These are phyloP conservation scores for Phialemoniopsis sp. DNA, from an alignment of 2,329 filamentous ascomycete species.

Conservation along the genomic window DNA sequence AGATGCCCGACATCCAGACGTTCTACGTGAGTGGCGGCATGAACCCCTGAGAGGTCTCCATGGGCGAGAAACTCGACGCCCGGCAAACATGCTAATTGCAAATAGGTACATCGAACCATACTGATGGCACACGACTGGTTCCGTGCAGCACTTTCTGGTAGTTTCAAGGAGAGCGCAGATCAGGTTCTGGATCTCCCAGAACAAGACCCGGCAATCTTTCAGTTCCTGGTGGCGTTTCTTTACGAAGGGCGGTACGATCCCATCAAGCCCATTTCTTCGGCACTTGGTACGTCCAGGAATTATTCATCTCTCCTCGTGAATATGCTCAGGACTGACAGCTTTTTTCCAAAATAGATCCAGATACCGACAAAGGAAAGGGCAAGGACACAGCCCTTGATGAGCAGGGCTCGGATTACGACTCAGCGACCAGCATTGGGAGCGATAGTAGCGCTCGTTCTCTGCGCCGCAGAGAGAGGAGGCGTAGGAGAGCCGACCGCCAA, in stretches of 20 bases:
- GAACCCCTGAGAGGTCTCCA: no score
- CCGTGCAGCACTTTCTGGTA: conserved; percentile 40
- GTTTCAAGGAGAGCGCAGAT: conserved; percentile 38
- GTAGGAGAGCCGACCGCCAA: conserved; percentile 26
- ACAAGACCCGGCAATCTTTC: conserved; percentile 46
- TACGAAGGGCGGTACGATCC: conserved; percentile 43
- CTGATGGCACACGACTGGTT: conserved; percentile 44
- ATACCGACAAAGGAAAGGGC: conserved; percentile 39
- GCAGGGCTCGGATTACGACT: conserved; percentile 26
- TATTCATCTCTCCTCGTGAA: neutral
- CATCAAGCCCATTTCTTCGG: conserved; percentile 35
- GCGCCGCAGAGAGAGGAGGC: conserved; percentile 23
- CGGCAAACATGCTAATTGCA: no score
- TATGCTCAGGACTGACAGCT: conserved; percentile 1
- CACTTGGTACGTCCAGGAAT: conserved; percentile 25
- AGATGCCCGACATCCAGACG: conserved; percentile 31
- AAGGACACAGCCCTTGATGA: conserved; percentile 20
- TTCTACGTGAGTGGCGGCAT: conserved; percentile 29
- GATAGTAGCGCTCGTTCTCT: conserved; percentile 29
- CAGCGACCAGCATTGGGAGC: conserved; percentile 22
- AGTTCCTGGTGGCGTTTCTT: conserved; percentile 45
- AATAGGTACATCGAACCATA: conserved; percentile 37
- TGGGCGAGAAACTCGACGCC: no score
- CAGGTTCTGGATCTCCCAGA: conserved; percentile 45
- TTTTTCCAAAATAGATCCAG: conserved; percentile 10